These are phyloP conservation scores for Erysimum cheiri DNA, from an alignment of 441 rosid genomes.

Conservation along the genomic window DNA sequence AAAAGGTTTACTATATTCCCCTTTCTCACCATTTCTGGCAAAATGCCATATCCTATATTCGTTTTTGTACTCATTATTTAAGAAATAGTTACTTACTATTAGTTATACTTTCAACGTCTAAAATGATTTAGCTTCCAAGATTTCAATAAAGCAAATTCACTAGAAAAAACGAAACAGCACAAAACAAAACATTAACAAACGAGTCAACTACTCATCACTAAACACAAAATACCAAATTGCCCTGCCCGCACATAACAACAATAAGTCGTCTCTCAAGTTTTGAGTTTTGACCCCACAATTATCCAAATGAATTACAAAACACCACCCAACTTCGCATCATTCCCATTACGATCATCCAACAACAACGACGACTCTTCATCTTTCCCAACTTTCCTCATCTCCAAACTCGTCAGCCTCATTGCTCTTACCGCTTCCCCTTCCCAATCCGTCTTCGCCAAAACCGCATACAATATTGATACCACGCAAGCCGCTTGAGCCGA, in stretches of 20 bases:
- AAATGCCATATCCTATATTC: background rate
- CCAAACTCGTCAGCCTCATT: conserved; percentile 58
- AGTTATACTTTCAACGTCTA: background rate
- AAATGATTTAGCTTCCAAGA: conserved; percentile 22
- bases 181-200: conserved; percentile 26
- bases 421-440: conserved; percentile 80
- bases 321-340: conserved; percentile 43
- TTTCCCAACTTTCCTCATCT: conserved; percentile 46
- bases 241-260: background rate
- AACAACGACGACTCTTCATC: conserved; percentile 56
- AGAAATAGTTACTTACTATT: no score
- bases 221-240: background rate
- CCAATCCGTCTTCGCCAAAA: conserved; percentile 79
- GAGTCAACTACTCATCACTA: conserved; percentile 27
- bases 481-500: conserved; percentile 91
- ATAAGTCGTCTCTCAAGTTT: conserved; percentile 4
- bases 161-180: background rate
- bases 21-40: conserved; percentile 34
- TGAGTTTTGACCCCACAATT: background rate
- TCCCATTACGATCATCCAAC: conserved; percentile 46
- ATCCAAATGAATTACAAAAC: conserved; percentile 37
- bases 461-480: conserved; percentile 64
- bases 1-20: conserved; percentile 30
- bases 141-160: conserved; percentile 30
- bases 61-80: background rate